A percentile compares a stretch with the other conserved stretches of the same genome.
Conservation (phyloP, 2,329 filamentous ascomycete genomes). For the Stagonosporopsis tanaceti region DNA sequence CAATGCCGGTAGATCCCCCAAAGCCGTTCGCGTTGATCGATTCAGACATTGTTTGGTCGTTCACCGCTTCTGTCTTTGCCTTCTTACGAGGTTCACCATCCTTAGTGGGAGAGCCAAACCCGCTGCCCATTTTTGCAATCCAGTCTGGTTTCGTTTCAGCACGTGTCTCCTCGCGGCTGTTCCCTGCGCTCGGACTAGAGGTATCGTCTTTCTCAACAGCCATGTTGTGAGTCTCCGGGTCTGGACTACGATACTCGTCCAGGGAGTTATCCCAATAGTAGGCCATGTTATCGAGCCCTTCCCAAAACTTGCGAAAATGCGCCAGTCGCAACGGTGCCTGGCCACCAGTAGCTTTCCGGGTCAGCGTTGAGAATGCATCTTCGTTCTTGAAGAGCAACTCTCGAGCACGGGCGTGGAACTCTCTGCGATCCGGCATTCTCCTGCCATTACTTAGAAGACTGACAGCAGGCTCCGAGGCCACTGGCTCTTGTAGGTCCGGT, state of each 20-base stretch:
- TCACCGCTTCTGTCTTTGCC: constrained; percentile 43
- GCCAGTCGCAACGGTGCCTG: constrained; percentile 60
- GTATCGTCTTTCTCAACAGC: constrained; percentile 7
- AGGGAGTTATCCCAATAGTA: constrained; percentile 69
- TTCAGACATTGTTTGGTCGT: constrained; percentile 20
- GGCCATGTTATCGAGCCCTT: constrained; percentile 64
- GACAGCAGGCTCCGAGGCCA: constrained; percentile 33
- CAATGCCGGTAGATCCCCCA: constrained; percentile 6
- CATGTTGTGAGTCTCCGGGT: constrained; percentile 20
- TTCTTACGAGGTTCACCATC: constrained; percentile 50
- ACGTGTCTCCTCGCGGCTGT: constrained; percentile 13
- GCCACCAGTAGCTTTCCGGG: constrained; percentile 57
- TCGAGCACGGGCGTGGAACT: constrained; percentile 57
- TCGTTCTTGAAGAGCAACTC: constrained; percentile 65
- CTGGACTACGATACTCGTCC: constrained; percentile 61
- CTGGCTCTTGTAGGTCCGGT: constrained; percentile 39
- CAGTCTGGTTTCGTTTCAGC: constrained; percentile 23
- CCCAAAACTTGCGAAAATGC: constrained; percentile 68
- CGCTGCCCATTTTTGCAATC: constrained; percentile 18
- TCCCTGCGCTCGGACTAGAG: constrained; percentile 4
- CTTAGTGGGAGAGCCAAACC: constrained; percentile 17
- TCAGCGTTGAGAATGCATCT: constrained; percentile 65
- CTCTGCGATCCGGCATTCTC: constrained; percentile 56
- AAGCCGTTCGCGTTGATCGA: constrained; percentile 22
- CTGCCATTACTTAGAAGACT: constrained; percentile 58